These are phyloP conservation scores for Aureobasidium melanogenum DNA, from an alignment of 2,329 filamentous ascomycete species.

Conservation along the genomic window DNA sequence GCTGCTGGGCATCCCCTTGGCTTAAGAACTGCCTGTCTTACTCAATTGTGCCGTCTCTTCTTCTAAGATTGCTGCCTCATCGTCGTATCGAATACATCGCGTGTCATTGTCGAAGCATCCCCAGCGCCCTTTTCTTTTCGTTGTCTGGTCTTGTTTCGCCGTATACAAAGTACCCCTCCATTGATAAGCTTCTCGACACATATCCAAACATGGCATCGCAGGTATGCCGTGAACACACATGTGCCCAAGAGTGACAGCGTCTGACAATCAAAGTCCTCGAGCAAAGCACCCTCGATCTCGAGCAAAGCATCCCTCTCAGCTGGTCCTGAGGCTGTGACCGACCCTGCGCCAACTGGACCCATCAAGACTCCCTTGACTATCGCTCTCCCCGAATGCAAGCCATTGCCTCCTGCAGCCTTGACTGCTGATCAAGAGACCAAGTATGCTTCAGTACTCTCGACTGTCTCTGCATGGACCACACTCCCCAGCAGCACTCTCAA, in stretches of 20 bases:
- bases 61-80: not conserved
- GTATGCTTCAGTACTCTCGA: conserved; percentile 66
- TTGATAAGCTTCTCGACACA: not conserved
- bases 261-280: conserved; percentile 10
- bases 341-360: conserved; percentile 20
- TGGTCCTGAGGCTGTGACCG: conserved; percentile 17
- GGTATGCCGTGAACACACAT: not conserved
- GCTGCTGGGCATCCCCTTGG: not conserved
- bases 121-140: not conserved
- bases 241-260: not conserved
- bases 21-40: not conserved
- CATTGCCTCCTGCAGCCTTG: conserved; percentile 50
- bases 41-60: not conserved
- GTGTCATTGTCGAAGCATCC: not conserved
- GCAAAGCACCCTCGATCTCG: conserved; percentile 13
- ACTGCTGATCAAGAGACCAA: conserved; percentile 71
- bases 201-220: not conserved
- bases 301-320: conserved; percentile 17
- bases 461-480: conserved; percentile 62
- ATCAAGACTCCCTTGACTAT: conserved; percentile 25
- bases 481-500: conserved; percentile 57
- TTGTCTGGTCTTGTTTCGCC: not conserved
- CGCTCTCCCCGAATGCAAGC: conserved; percentile 43
- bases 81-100: not conserved
- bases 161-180: not conserved